Evolutionary conservation across 495 filamentous ascomycete species (phyloP).

Genomic region (Trichoderma reesei): DNA sequence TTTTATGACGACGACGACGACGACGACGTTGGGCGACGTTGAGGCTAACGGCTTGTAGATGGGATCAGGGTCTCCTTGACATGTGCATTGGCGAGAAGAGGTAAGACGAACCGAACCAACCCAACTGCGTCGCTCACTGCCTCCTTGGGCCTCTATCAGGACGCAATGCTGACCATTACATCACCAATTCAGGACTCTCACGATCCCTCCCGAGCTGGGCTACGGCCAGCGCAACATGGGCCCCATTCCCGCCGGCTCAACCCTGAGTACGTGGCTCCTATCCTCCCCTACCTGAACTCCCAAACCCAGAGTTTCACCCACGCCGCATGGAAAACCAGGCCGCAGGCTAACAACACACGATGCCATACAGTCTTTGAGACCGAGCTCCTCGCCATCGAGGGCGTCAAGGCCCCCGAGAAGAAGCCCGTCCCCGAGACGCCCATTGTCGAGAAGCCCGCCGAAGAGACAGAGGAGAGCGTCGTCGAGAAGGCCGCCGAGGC

Average conservation of each 20-base stretch:
- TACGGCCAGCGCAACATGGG: conserved; percentile 72
- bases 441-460: conserved; percentile 7
- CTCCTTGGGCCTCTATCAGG: background rate
- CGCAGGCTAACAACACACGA: background rate
- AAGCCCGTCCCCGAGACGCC: conserved; percentile 38
- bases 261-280: conserved; percentile 43
- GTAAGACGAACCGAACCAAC: conserved; percentile 12
- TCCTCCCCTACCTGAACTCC: conserved; percentile 3
- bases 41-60: conserved; percentile 31
- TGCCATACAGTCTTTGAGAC: conserved; percentile 69
- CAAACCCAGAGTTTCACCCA: background rate
- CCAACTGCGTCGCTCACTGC: background rate
- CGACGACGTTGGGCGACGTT: background rate
- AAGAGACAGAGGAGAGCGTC: conserved; percentile 22
- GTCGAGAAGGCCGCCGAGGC: conserved; percentile 33
- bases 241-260: conserved; percentile 68
- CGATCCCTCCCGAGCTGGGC: conserved; percentile 75
- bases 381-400: conserved; percentile 77
- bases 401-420: conserved; percentile 51
- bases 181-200: conserved; percentile 50
- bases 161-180: conserved; percentile 10
- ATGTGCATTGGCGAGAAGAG: conserved; percentile 97
- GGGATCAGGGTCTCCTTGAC: conserved; percentile 83
- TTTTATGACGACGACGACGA: too few relatives aligned
- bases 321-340: conserved; percentile 17